phyloP scores from a whole-genome alignment of 805 yeast species.

The Maudiozyma serrabonitensis region DNA sequence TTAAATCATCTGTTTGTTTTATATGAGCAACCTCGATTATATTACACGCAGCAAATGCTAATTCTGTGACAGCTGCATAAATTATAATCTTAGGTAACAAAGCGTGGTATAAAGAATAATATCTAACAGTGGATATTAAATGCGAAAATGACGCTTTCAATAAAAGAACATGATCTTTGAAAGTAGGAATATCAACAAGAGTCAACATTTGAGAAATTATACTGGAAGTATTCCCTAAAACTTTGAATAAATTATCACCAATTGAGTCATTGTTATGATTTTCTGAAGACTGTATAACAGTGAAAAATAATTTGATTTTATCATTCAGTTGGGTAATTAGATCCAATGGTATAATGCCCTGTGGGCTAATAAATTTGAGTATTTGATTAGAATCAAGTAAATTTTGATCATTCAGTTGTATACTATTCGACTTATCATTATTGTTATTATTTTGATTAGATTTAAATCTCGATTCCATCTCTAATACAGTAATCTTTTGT shows the following conservation, averaged over 20 bases:
- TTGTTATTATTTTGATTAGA: background rate
- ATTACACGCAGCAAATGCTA: conserved; percentile 56
- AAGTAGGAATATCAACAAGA: conserved; percentile 16
- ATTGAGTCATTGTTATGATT: background rate
- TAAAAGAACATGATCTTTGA: conserved; percentile 35
- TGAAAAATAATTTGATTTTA: background rate
- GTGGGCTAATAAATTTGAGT: conserved; percentile 6
- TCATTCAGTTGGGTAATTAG: conserved; percentile 3
- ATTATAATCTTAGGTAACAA: conserved; percentile 60
- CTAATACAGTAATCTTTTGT: conserved; percentile 37
- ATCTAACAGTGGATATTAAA: conserved; percentile 66
- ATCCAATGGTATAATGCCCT: conserved; percentile 14
- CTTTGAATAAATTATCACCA: conserved; percentile 14
- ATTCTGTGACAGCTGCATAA: conserved; percentile 66
- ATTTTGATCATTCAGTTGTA: background rate
- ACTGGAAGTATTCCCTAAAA: conserved; percentile 12
- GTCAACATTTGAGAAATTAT: conserved; percentile 9
- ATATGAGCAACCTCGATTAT: conserved; percentile 32
- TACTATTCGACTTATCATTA: background rate
- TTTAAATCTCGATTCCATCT: conserved; percentile 29
- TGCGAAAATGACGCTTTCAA: conserved; percentile 58
- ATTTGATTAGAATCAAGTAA: conserved; percentile 6
- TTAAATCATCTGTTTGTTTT: background rate
- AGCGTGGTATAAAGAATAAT: conserved; percentile 52
- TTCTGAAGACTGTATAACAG: background rate